Conservation (phyloP, 225 moss, liverwort and hornwort species). For the Marchantia paleacea region DNA sequence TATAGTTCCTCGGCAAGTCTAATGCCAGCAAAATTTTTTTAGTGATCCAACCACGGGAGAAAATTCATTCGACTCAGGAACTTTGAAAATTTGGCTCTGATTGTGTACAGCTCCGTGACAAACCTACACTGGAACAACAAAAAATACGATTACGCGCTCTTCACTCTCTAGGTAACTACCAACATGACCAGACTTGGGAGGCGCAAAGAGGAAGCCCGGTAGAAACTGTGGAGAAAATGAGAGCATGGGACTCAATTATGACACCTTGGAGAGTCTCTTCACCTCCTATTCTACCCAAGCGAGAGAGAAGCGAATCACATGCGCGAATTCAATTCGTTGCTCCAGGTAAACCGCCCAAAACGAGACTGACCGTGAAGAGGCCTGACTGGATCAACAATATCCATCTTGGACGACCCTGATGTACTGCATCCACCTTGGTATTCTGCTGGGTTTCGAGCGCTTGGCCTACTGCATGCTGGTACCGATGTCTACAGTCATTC, state of each 20-base stretch:
- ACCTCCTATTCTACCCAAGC: neutral
- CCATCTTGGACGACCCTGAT: conserved; percentile 6
- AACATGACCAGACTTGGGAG: conserved; percentile 15
- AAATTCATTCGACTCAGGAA: neutral
- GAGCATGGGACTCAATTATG: conserved; percentile 17
- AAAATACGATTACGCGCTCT: conserved; percentile 36
- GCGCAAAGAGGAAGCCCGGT: conserved; percentile 28
- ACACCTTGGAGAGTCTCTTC: conserved; percentile 34
- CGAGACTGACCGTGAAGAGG: conserved; percentile 9
- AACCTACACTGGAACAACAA: conserved; percentile 47
- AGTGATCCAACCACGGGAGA: neutral
- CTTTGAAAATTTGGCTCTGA: neutral
- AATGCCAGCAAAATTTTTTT: no score
- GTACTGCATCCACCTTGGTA: neutral
- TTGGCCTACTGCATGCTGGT: neutral
- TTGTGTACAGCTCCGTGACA: conserved; percentile 25
- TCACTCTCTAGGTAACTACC: conserved; percentile 36
- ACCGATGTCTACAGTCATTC: neutral
- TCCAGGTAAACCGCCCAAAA: conserved; percentile 24
- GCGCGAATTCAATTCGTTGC: conserved; percentile 31
- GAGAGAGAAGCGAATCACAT: conserved; percentile 36
- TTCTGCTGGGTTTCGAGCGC: neutral
- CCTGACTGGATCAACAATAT: conserved; percentile 35
- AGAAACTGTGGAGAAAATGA: conserved; percentile 1
- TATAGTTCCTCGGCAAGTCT: no score